Percentiles rank a stretch among this genome's conserved stretches.
Conservation (phyloP, 805 yeast genomes). For the Myxozyma geophila region DNA sequence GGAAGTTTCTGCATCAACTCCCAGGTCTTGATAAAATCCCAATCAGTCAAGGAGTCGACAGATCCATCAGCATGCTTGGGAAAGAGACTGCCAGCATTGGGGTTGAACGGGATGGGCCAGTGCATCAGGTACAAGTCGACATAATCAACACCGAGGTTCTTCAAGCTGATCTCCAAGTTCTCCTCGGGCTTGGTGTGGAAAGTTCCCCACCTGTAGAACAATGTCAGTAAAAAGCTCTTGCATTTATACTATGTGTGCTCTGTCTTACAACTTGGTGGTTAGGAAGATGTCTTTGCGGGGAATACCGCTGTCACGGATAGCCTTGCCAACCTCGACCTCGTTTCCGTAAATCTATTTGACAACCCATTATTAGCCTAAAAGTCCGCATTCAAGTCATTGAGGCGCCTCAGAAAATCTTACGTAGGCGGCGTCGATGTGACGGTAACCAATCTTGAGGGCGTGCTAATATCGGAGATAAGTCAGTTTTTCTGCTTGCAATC, state of each 20-base stretch:
- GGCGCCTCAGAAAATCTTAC: conserved; percentile 36
- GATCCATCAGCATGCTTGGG: conserved; percentile 50
- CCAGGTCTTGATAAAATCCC: conserved; percentile 60
- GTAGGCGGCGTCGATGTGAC: conserved; percentile 78
- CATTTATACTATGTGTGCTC: neutral
- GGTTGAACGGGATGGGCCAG: conserved; percentile 71
- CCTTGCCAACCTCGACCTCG: conserved; percentile 65
- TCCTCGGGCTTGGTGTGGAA: conserved; percentile 50
- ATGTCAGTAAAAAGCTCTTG: neutral
- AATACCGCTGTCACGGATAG: conserved; percentile 51
- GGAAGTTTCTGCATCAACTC: conserved; percentile 65
- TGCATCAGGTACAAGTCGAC: conserved; percentile 80
- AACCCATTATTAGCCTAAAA: neutral
- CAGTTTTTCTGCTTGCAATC: neutral
- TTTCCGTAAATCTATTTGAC: conserved; percentile 56
- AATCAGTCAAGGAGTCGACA: conserved; percentile 45
- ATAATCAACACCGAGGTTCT: conserved; percentile 70
- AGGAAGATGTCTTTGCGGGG: conserved; percentile 53
- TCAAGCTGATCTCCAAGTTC: conserved; percentile 63
- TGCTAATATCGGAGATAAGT: conserved; percentile 1
- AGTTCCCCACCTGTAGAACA: conserved; percentile 41
- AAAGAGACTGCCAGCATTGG: conserved; percentile 47
- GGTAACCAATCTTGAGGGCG: conserved; percentile 64
- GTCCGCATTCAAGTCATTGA: neutral
- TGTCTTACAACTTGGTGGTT: conserved; percentile 50